phyloP scores from a whole-genome alignment of 2,329 filamentous ascomycete genomes.

The Sporothrix phasma region DNA sequence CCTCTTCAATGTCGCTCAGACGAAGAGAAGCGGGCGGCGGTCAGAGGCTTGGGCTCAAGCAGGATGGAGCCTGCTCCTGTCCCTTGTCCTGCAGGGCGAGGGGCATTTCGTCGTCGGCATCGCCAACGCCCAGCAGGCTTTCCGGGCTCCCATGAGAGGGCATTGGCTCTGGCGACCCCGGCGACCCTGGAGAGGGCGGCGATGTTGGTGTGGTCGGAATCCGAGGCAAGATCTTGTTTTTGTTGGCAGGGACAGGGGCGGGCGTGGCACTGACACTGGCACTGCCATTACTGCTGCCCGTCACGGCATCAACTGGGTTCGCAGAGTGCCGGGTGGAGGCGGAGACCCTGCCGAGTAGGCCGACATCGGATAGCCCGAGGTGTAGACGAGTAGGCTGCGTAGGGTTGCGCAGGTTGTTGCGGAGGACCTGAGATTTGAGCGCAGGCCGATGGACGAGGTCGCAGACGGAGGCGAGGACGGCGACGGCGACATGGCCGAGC shows the following conservation, averaged over 20 bases:
- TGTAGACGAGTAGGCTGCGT: not conserved
- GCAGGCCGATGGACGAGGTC: constrained; percentile 9
- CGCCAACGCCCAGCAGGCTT: not conserved
- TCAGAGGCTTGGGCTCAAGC: not conserved
- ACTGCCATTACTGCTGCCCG: too few species aligned
- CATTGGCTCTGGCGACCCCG: not conserved
- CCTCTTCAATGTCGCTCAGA: constrained; percentile 14
- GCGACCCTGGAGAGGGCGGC: not conserved
- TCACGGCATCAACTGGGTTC: not conserved
- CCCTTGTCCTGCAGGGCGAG: not conserved
- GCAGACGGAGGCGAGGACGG: constrained; percentile 21
- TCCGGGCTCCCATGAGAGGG: constrained; percentile 22
- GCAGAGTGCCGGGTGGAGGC: constrained; percentile 4
- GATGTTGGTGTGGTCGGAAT: constrained; percentile 22
- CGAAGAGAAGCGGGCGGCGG: constrained; percentile 3
- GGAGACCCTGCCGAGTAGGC: constrained; percentile 2
- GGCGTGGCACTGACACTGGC: not conserved
- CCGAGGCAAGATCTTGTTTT: constrained; percentile 27
- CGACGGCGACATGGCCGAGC: constrained; percentile 25
- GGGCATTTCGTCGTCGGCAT: not conserved
- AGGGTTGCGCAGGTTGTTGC: constrained; percentile 14
- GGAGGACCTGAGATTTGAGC: constrained; percentile 13
- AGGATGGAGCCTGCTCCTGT: not conserved
- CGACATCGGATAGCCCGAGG: constrained; percentile 6
- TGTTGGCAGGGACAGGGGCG: constrained; percentile 13